Evolutionary conservation across 2,329 filamentous ascomycete genomes (phyloP), one percentile per base, ranked within the genome.

Genomic region (Colletotrichum kahawae): DNA sequence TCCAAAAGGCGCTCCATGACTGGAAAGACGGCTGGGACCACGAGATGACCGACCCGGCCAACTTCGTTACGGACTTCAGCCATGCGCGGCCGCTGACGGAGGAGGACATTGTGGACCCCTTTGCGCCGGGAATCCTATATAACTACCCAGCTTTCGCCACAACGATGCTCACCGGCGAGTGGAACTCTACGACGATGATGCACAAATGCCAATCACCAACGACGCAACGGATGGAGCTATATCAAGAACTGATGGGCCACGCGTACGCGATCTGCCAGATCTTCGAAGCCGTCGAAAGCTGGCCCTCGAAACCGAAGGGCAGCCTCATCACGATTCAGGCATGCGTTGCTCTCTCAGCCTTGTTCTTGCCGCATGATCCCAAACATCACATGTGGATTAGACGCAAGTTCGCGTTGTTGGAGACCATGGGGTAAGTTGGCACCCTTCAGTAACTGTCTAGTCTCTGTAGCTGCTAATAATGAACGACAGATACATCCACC

Each of bases 301-400:
- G 93, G 88, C 92, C 94, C 1, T 87, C 90, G 1, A 92, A 91
- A 24, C 94, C 94, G 0, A 90, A 90, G 31, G 95, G 95, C 2
- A 90, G 91, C 14, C 84, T 96, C 16, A 86, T 97, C 33, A 90
- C 93, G 56, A 91, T 94, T 56, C 95, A 98, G 81, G 92, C 95
- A 14, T 92, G 91, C 78, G 85, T 98, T 43, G 93, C 92, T 1
- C 93, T 98, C 73, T 92, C 94, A 3, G 90, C 91, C 13, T 86
- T 98, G 67, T 97, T 97, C 80, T 84, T 98, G n/a, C 95, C 94
- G 1, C 92, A 92, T 77, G 94, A 98, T 76, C 81, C 87, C 31
- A 91, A 88, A 77, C 92, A 97, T 81, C 90, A 91, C 12, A 92
- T 92, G 88, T 98, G 96, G 96, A 89, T 93, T 77, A 92, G 95